Evolutionary conservation across 2,329 filamentous ascomycete genomes (phyloP), one percentile per base, ranked within the genome.

Genomic region (Tolypocladium ophioglossoides): DNA sequence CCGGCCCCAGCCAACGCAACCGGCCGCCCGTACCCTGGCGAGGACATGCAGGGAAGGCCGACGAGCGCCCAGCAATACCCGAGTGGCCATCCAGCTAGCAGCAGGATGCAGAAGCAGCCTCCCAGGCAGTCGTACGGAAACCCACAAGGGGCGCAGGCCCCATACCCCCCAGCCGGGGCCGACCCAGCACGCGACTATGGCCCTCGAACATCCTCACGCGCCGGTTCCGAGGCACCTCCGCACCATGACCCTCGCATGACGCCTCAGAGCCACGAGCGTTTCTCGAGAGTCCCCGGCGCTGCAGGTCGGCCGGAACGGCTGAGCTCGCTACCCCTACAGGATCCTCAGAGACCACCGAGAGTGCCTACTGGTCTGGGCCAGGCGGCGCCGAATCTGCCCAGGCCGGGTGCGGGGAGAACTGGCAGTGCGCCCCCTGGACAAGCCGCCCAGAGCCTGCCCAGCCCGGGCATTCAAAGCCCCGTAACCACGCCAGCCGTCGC

Each of bases 371-470:
- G 59, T 12, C 54, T 53, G n/a, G 58, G 56, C n/a, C 61, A 60
- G 32, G 54, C 54, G 51, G 16, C 55, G 11, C 39, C 49, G 14
- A 59, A 57, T 2, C 58, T 63, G 18, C 55, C 61, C 27, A 58
- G 61, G 6, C 58, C 61, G 11, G 60, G 54, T 18, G 63, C 66
- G 7, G 65, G 63, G 18, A 68, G 71, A 54, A 65, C 67, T 24
- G 70, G 66, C 16, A 74, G 69, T 35, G 72, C 71, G 22, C 70
- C 72, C 11, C 68, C 70, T 0, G 63, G 64, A 9, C 67, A 65
- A 49, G 47, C 59, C 52, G 49, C 51, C 27, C 55, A 56, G n/a
- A 46, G 55, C 9, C 30, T 32, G 39, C 55, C 64, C 56, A 56
- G 62, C 59, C 50, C 63, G 46, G 58, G 63, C 56, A 51, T 65